Base-by-base conservation (phyloP, 2,329 filamentous ascomycete genomes). In the Exophiala oligosperma region DNA sequence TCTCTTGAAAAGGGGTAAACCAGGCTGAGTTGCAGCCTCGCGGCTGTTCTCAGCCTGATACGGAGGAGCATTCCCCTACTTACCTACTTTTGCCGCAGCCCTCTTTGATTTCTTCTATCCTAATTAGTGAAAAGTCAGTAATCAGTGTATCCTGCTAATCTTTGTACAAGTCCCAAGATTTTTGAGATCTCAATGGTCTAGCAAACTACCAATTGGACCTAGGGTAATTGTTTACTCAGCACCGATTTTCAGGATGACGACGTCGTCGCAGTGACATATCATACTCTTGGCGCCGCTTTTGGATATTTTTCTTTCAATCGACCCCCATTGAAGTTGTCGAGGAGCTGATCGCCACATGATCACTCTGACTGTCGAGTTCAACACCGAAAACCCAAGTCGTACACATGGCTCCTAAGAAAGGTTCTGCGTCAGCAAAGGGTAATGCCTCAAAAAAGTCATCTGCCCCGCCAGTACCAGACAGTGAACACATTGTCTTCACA, bases 401-500 rank as follows among this genome's bases (percentile, higher is more conserved):
- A 8, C 29, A 53, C 9, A 66, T 66, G 64, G 62, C 62, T 9
- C 63, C 64, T 4, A 66, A 66, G 50, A 67, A 67, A 46, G 61
- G 59, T 47, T 46, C 59, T 14, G 54, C 41, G 12, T 40, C 62
- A 9, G 48, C 52, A 24, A 61, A 61, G 32, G 50, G 56, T 35
- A 57, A 52, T 7, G 24, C 50, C n/a, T 50, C 54, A 26, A 69
- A 58, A 56, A 66, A 57, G 53, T 43, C 59, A 55, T 43, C 59
- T 12, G 43, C 41, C 49, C 56, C 51, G 38, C 29, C 47, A 9
- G 56, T 56, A 37, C 59, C 60, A 23, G 66, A 68, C 52, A 66
- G 66, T 47, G 69, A 70, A 17, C 61, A 72, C 51, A 67, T 72
- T 48, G 65, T 72, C 23, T 72, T 72, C 56, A 67, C 53, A 11